phyloP scores from a whole-genome alignment of 1,139 yeast genomes.

The Arxiozyma heterogenica region DNA sequence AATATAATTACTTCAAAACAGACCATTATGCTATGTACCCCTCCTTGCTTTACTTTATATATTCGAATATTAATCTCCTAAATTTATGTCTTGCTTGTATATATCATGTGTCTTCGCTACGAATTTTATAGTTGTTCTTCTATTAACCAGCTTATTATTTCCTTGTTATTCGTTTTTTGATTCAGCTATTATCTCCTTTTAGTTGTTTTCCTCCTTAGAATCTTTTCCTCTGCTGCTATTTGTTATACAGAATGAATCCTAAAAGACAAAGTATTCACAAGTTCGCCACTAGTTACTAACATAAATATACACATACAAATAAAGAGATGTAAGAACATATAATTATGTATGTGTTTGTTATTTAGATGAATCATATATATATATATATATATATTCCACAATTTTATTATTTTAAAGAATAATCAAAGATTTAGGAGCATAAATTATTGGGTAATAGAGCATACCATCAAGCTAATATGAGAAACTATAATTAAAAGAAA shows the following conservation, averaged over 20 bases:
- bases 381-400: not conserved
- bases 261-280: not conserved
- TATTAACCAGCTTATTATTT: not conserved
- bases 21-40: not conserved
- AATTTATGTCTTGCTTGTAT: too few species aligned
- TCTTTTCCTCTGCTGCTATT: not conserved
- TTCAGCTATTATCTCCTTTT: too few species aligned
- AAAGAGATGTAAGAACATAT: too few species aligned
- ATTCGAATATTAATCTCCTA: not conserved
- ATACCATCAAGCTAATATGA: not conserved
- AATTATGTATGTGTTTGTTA: not conserved
- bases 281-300: not conserved
- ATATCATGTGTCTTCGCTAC: not conserved
- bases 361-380: not conserved
- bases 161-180: not conserved
- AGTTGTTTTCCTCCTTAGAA: not conserved
- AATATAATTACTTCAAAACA: slow-evolving; percentile 47
- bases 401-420: not conserved
- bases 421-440: too few species aligned
- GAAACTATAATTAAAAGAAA: too few species aligned
- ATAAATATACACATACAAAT: too few species aligned
- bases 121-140: too few species aligned
- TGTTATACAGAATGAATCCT: too few species aligned
- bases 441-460: too few species aligned
- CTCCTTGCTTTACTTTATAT: not conserved